Conservation (phyloP, 306 rosid genomes). For the Acacia confusa region DNA sequence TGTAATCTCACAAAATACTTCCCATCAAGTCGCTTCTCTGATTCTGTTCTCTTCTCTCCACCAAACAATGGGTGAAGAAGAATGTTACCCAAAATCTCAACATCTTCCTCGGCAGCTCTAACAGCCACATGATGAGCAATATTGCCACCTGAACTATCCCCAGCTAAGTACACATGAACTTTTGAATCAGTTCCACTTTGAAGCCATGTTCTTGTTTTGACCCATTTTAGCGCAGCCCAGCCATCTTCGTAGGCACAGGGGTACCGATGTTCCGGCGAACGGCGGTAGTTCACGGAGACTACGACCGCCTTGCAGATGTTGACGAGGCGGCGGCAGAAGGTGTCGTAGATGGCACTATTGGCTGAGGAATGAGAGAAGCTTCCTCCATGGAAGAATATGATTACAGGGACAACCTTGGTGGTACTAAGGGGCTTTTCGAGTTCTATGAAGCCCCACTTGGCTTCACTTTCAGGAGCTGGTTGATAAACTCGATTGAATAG, state of each 20-base stretch:
- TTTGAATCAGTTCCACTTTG: slow-evolving; percentile 55
- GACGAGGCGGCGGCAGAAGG: slow-evolving; percentile 61
- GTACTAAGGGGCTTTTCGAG: slow-evolving; percentile 48
- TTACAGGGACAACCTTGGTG: slow-evolving; percentile 53
- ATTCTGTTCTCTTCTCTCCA: slow-evolving; percentile 58
- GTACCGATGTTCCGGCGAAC: slow-evolving; percentile 62
- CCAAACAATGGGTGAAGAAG: slow-evolving; percentile 77
- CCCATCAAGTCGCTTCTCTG: slow-evolving; percentile 62
- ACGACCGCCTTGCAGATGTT: slow-evolving; percentile 65
- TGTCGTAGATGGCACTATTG: slow-evolving; percentile 66
- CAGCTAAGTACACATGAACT: slow-evolving; percentile 57
- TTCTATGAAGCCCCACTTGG: not conserved
- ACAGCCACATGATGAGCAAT: slow-evolving; percentile 68
- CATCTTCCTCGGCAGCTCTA: slow-evolving; percentile 53
- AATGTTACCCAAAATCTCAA: slow-evolving; percentile 60
- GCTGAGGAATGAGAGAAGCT: slow-evolving; percentile 76
- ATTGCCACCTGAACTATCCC: slow-evolving; percentile 82
- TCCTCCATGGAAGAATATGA: slow-evolving; percentile 78
- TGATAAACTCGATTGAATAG: slow-evolving; percentile 55
- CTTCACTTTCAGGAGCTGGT: slow-evolving; percentile 30
- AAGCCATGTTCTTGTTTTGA: slow-evolving; percentile 60
- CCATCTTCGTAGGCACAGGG: slow-evolving; percentile 84
- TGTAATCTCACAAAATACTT: slow-evolving; percentile 59
- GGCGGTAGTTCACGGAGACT: slow-evolving; percentile 62
- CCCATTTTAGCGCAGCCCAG: slow-evolving; percentile 64